Base-by-base conservation (phyloP, 768 basidiomycete species). In the Mycena kentingensis region DNA sequence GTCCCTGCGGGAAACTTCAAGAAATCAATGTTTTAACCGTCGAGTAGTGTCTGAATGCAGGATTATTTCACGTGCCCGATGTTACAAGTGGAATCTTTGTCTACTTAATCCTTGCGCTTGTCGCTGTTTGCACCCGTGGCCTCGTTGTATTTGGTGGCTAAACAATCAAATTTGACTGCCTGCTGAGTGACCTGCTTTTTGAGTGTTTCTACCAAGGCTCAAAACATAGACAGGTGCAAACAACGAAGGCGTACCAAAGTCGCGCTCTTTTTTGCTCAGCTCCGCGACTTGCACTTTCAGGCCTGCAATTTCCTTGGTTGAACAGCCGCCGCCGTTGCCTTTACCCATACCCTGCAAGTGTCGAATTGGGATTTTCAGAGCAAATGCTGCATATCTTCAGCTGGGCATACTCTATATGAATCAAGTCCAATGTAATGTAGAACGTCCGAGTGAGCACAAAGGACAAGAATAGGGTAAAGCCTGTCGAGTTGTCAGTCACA, bases 401-500 rank as follows among this genome's bases (percentile, higher is more conserved):
- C 62, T 88, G 86, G 18, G 83, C 84, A 64, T 90, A 90, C 63
- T 92, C 84, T 60, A 86, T 82, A 60, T 91, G 85, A 57, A 98
- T 87, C 60, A 97, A 85, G 67, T 98, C 93, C 64, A 94, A 84
- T 38, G 90, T 82, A 68, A 98, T 90, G 67, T 87, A 87, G 76
- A 98, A 98, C 4, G 89, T 90, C 62, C 95, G 87, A 2, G 94
- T 88, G 60, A 98, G 84, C 61, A 97, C 87, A 51, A 98, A 85
- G 8, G 96, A 97, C 19, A 99, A 85, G 85, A 98, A 97, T 38
- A 99, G 79, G 54, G 89, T 92, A 69, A 93, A 94, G 0, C 91
- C 91, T 6, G 94, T 95, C 15, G 98, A 81, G 68, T 98, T n/a
- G n/a, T n/a, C n/a, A n/a, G n/a, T n/a, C n/a, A n/a, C n/a, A n/a